Conservation (phyloP, 306 rosid genomes). For the Cucurbita moschata region DNA sequence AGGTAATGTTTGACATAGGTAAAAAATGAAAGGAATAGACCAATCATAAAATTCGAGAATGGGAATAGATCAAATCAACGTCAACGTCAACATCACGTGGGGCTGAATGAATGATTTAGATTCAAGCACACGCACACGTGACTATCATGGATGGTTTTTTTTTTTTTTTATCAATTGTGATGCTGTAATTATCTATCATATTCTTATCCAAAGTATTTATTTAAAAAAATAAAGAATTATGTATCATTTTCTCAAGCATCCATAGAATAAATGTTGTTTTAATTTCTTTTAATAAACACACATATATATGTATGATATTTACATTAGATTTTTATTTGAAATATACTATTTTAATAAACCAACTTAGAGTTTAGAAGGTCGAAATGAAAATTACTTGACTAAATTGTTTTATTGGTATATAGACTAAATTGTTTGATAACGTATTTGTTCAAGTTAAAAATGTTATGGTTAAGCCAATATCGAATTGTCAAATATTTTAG, state of each 20-base stretch:
- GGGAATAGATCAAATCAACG: no score
- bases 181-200: not conserved
- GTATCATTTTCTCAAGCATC: not conserved
- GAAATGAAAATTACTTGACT: not conserved
- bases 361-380: not conserved
- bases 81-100: no score
- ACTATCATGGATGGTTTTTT: not conserved
- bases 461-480: no score
- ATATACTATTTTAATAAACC: no score
- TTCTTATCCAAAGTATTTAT: not conserved
- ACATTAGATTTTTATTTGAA: no score
- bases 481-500: no score
- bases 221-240: not conserved
- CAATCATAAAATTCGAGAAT: not conserved
- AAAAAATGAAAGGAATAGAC: not conserved
- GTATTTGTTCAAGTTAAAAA: no score
- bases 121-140: not conserved
- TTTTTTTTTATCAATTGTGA: not conserved
- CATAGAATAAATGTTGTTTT: not conserved
- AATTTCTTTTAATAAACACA: not conserved
- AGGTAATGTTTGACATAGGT: no score
- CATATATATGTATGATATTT: no score
- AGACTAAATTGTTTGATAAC: no score
- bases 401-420: no score
- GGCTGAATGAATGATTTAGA: not conserved